Evolutionary conservation across 2,329 filamentous ascomycete species (phyloP).

Genomic region (Lecanosticta acicola): DNA sequence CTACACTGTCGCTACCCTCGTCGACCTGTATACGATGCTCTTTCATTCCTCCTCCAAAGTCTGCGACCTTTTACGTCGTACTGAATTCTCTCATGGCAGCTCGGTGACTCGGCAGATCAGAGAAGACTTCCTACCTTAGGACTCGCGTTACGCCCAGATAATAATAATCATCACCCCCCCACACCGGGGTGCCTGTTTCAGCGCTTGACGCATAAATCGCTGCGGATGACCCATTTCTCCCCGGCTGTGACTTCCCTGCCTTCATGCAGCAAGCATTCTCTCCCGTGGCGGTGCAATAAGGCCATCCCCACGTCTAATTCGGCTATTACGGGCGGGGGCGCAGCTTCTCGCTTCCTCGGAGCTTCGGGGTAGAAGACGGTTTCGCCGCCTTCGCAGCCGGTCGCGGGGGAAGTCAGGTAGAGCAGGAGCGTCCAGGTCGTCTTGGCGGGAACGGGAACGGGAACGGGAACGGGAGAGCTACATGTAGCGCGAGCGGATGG

Average conservation of each 20-base stretch:
- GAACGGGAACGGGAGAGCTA: too few relatives aligned
- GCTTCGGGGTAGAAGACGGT: slow-evolving; percentile 81
- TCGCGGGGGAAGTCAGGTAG: slow-evolving; percentile 71
- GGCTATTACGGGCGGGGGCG: slow-evolving; percentile 58
- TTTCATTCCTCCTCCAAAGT: too few relatives aligned
- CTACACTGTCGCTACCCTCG: too few relatives aligned
- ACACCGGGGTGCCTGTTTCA: too few relatives aligned
- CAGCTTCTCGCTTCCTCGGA: slow-evolving; percentile 35
- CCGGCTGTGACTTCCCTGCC: slow-evolving; percentile 71
- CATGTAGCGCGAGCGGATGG: too few relatives aligned
- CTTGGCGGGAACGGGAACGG: slow-evolving; percentile 49
- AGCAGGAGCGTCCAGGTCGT: slow-evolving; percentile 91
- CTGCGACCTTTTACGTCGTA: too few relatives aligned
- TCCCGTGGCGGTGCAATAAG: slow-evolving; percentile 80
- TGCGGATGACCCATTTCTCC: slow-evolving; percentile 88
- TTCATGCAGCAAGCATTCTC: slow-evolving; percentile 85
- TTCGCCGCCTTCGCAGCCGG: slow-evolving; percentile 77
- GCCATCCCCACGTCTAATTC: slow-evolving; percentile 77
- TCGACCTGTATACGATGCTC: too few relatives aligned
- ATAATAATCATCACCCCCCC: background rate
- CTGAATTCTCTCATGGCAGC: too few relatives aligned
- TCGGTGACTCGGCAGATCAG: too few relatives aligned
- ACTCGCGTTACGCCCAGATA: too few relatives aligned
- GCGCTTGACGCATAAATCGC: slow-evolving; percentile 66
- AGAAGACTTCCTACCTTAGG: too few relatives aligned